Base-by-base conservation (phyloP, 2,329 filamentous ascomycete species). In the Domatiomyces globalis region DNA sequence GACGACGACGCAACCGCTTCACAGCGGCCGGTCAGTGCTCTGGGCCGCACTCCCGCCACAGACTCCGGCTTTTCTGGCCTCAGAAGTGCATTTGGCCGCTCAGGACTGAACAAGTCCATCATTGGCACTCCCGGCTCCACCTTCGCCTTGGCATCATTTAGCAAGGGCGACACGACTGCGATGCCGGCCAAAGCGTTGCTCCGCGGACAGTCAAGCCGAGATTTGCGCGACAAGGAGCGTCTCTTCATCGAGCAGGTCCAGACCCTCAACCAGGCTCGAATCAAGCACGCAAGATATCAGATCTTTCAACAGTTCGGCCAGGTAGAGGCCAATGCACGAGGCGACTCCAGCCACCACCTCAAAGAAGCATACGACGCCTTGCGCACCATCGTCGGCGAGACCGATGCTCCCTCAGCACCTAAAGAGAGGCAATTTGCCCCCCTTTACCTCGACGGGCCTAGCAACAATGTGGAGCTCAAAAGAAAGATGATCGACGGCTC, bases 321-420 rank as follows among this genome's bases (percentile, higher is more conserved):
- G 42, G 80, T 92, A 48, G 87, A 94, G 66, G 72, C 74, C 49
- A 79, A 79, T 60, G 79, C 83, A 15, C 78, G 80, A 48, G 84
- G 87, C 56, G 78, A 80, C 63, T 81, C 86, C 62, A 80, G 83
- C 44, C 77, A 79, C 29, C 82, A 94, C 61, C 74, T 95, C 22
- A 75, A 84, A 43, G 85, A 92, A 63, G 85, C 89, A 1, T 95
- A 95, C 65, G 77, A 80, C 55, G 87, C 88, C 36, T 75, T 95
- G 56, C 80, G 85, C 59, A 78, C 83, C 53, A 87, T 95, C 57
- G 83, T 85, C 2, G 79, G 79, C 45, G 90, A 95, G 68, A 74
- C 81, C 51, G 29, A 36, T 15, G 70, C 77, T 1, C 73, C 78
- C n/a, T 75, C 76, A 17, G 81, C 80, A 15, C 75, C 86, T 43